Evolutionary conservation across 768 basidiomycete genomes (phyloP).

Genomic region (Hypholoma sublateritium): DNA sequence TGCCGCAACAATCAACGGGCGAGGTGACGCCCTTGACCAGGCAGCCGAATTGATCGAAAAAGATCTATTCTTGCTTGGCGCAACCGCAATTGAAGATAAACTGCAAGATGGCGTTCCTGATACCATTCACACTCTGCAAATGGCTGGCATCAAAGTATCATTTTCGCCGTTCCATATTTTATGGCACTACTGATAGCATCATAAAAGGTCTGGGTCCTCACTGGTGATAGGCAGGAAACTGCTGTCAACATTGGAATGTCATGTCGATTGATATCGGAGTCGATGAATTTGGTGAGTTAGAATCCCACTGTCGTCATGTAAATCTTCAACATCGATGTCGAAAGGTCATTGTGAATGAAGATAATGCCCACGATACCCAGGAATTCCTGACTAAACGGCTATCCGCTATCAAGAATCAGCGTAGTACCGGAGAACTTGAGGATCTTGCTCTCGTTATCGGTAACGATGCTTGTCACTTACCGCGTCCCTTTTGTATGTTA

Average conservation of each 20-base stretch:
- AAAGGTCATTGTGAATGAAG: conserved; percentile 94
- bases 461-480: conserved; percentile 29
- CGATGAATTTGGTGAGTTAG: conserved; percentile 86
- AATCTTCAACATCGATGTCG: conserved; percentile 5
- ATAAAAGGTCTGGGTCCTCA: conserved; percentile 91
- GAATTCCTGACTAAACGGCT: conserved; percentile 89
- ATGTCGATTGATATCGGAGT: conserved; percentile 94
- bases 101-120: conserved; percentile 98
- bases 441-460: conserved; percentile 95
- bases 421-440: conserved; percentile 88
- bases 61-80: conserved; percentile 89
- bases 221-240: conserved; percentile 97
- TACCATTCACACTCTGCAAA: conserved; percentile 95
- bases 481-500: conserved; percentile 5
- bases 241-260: conserved; percentile 99
- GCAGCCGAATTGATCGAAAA: conserved; percentile 96
- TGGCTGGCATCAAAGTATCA: conserved; percentile 90
- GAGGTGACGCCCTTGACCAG: conserved; percentile 90
- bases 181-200: neutral
- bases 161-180: conserved; percentile 1
- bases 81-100: conserved; percentile 98
- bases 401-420: conserved; percentile 90
- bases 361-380: conserved; percentile 74
- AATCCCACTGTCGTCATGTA: neutral
- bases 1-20: conserved; percentile 92